Evolutionary conservation across 2,329 filamentous ascomycete genomes (phyloP).

Genomic region (Pseudogymnoascus sp.): DNA sequence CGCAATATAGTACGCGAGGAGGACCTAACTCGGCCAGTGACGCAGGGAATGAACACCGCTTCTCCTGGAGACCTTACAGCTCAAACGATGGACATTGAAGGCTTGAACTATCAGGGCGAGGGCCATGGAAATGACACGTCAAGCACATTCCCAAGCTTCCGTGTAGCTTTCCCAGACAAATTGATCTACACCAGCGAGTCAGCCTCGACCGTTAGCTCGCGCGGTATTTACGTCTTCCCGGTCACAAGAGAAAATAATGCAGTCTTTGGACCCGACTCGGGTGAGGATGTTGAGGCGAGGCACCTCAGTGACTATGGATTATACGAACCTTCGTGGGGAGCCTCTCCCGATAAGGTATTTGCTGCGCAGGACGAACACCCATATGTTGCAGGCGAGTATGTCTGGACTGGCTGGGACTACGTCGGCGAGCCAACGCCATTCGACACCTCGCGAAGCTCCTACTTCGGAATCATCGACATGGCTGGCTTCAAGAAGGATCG

Average conservation of each 20-base stretch:
- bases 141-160: conserved; percentile 35
- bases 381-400: conserved; percentile 45
- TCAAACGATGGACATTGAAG: conserved; percentile 37
- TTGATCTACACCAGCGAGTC: conserved; percentile 37
- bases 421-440: conserved; percentile 43
- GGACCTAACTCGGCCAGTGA: conserved; percentile 38
- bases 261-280: conserved; percentile 30
- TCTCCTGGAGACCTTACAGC: conserved; percentile 32
- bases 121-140: conserved; percentile 31
- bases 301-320: conserved; percentile 44
- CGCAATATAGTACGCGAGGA: conserved; percentile 37
- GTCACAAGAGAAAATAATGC: conserved; percentile 34
- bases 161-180: conserved; percentile 37
- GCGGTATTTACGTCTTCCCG: conserved; percentile 45
- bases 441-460: conserved; percentile 39
- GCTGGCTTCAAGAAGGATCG: conserved; percentile 49
- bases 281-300: conserved; percentile 29
- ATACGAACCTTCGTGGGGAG: conserved; percentile 38
- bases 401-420: conserved; percentile 45
- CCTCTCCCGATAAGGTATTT: conserved; percentile 46
- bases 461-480: conserved; percentile 48
- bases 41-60: conserved; percentile 40
- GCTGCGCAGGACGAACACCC: conserved; percentile 36
- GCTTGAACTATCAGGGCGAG: conserved; percentile 48
- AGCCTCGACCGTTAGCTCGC: conserved; percentile 38